These are phyloP conservation scores for Leccinum fibrillosum DNA, from an alignment of 768 basidiomycete species.

Conservation along the genomic window DNA sequence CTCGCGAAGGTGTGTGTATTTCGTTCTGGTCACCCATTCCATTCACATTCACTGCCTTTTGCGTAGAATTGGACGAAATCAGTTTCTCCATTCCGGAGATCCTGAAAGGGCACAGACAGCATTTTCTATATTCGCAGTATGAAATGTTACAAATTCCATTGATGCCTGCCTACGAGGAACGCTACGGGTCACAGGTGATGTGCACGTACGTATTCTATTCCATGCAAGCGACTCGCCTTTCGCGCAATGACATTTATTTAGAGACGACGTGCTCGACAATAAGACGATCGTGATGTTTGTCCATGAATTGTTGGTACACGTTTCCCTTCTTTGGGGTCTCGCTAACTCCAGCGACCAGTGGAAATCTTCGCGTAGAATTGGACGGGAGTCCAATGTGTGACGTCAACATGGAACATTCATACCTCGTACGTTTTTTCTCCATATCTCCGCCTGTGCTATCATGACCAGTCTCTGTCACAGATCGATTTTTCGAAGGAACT, in stretches of 20 bases:
- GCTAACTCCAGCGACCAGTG: constrained; percentile 44
- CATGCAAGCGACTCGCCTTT: not conserved
- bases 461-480: constrained; percentile 41
- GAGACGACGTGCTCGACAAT: constrained; percentile 74
- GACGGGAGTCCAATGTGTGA: constrained; percentile 70
- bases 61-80: constrained; percentile 56
- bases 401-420: constrained; percentile 76
- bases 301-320: constrained; percentile 83
- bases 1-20: constrained; percentile 60
- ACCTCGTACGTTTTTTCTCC: constrained; percentile 53
- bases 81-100: constrained; percentile 76
- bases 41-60: not conserved
- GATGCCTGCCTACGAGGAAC: constrained; percentile 62
- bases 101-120: constrained; percentile 85
- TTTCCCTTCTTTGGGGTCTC: not conserved
- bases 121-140: constrained; percentile 73
- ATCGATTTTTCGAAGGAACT: constrained; percentile 82
- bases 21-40: not conserved
- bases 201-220: constrained; percentile 71
- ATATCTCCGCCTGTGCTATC: not conserved
- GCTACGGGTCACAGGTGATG: constrained; percentile 80
- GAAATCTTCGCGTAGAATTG: constrained; percentile 84
- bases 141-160: constrained; percentile 82
- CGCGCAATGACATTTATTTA: constrained; percentile 29
- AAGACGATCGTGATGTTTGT: constrained; percentile 80